These are phyloP conservation scores for Purpureocillium takamizusanense DNA, from an alignment of 2,329 filamentous ascomycete species.

Conservation along the genomic window DNA sequence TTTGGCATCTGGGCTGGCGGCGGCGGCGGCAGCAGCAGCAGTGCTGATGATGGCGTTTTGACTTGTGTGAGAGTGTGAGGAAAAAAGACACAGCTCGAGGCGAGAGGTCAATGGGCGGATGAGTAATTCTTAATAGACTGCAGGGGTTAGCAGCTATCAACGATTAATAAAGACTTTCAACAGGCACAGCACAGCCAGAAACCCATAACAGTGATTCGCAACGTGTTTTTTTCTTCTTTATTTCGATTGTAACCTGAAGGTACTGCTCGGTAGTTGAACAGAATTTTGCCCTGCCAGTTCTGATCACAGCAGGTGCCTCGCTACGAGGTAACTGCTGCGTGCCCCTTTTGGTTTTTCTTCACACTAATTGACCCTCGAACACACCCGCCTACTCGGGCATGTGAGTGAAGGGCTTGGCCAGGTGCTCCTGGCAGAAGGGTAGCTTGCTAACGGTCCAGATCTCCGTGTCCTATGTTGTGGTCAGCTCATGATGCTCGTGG, in stretches of 20 bases:
- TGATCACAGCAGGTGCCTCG: no score
- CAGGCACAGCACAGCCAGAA: no score
- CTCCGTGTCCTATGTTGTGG: conserved; percentile 46
- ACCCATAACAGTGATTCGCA: no score
- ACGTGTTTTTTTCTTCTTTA: not conserved
- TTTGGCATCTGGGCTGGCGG: conserved; percentile 12
- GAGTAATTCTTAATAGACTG: conserved; percentile 1
- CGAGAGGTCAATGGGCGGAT: not conserved
- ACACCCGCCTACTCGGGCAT: conserved; percentile 52
- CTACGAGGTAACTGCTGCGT: no score
- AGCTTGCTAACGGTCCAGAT: conserved; percentile 63
- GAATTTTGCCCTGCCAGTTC: no score
- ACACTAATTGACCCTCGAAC: not conserved
- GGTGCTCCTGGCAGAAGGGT: conserved; percentile 58
- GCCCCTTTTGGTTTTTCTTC: no score
- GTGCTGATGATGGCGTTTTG: conserved; percentile 19
- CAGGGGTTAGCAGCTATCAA: not conserved
- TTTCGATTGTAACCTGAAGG: not conserved
- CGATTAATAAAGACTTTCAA: conserved; percentile 1
- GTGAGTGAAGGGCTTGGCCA: conserved; percentile 52
- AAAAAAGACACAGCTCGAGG: not conserved
- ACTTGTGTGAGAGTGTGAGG: conserved; percentile 2
- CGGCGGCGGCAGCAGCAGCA: conserved; percentile 17
- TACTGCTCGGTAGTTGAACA: no score
- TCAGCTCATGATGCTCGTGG: conserved; percentile 4